These are phyloP conservation scores for Patellaria atrata DNA, from an alignment of 495 filamentous ascomycete species.

Conservation along the genomic window DNA sequence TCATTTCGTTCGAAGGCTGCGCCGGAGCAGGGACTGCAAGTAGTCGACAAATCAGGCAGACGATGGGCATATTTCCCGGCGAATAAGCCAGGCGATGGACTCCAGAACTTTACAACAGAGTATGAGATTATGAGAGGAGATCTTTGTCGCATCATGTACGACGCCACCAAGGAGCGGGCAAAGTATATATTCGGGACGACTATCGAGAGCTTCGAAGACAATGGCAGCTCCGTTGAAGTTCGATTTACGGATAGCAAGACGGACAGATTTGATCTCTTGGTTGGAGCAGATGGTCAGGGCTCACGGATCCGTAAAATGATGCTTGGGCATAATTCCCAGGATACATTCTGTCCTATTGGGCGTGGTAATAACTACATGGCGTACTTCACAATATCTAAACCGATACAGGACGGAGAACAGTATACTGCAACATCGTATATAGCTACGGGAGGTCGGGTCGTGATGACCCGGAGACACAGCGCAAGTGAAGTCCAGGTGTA, in stretches of 20 bases:
- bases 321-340: constrained; percentile 7
- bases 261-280: constrained; percentile 15
- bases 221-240: constrained; percentile 11
- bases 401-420: constrained; percentile 23
- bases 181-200: constrained; percentile 26
- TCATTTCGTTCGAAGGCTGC: constrained; percentile 17
- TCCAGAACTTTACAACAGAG: constrained; percentile 29
- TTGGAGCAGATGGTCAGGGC: constrained; percentile 18
- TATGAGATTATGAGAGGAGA: constrained; percentile 37
- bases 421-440: constrained; percentile 25
- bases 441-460: constrained; percentile 20
- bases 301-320: constrained; percentile 16
- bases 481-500: constrained; percentile 29
- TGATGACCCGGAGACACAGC: constrained; percentile 31
- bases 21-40: constrained; percentile 24
- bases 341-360: constrained; percentile 9
- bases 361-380: constrained; percentile 13
- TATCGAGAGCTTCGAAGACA: constrained; percentile 9
- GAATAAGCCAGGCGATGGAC: constrained; percentile 23
- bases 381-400: constrained; percentile 17
- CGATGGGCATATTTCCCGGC: constrained; percentile 22
- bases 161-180: constrained; percentile 23
- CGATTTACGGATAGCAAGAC: constrained; percentile 13
- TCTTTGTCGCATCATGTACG: constrained; percentile 26
- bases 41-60: constrained; percentile 24